A percentile compares a stretch with the other conserved stretches of the same genome.
These are phyloP conservation scores for Houttuynia cordata DNA, from an alignment of 164 flowering plant genomes.

Conservation along the genomic window DNA sequence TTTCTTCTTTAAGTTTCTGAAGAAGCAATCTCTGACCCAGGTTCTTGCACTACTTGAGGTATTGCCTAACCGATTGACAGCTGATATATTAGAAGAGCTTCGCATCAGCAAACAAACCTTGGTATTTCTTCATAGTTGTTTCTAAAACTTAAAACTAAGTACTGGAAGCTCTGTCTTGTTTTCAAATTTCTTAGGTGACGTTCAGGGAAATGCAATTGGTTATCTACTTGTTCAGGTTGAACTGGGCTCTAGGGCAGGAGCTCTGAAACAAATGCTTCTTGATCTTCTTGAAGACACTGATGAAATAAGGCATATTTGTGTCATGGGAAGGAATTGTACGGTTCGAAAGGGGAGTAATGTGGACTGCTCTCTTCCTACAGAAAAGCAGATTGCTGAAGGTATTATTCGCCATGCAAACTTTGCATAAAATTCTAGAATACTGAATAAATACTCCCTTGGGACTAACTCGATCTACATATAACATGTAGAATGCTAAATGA, in stretches of 20 bases:
- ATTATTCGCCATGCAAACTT: not conserved
- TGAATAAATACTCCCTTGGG: too few relatives aligned
- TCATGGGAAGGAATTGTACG: constrained; percentile 87
- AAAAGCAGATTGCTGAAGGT: constrained; percentile 96
- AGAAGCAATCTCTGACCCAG: constrained; percentile 23
- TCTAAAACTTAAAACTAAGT: not conserved
- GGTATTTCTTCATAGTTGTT: constrained; percentile 24
- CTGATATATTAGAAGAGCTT: constrained; percentile 81
- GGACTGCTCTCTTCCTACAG: constrained; percentile 68
- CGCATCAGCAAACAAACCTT: constrained; percentile 88
- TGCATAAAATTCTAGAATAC: not conserved
- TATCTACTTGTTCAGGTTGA: constrained; percentile 50
- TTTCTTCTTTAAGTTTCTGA: constrained; percentile 2
- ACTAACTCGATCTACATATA: too few relatives aligned
- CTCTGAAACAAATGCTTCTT: constrained; percentile 91
- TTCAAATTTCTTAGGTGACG: too few relatives aligned
- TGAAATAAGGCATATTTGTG: constrained; percentile 86
- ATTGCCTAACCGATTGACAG: constrained; percentile 80
- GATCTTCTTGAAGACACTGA: constrained; percentile 93
- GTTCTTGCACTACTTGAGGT: constrained; percentile 80
- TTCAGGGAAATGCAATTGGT: constrained; percentile 3
- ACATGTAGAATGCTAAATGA: too few relatives aligned
- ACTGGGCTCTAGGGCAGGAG: constrained; percentile 84
- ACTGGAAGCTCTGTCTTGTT: not conserved
- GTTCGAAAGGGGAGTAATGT: constrained; percentile 40